Percentiles rank a stretch among this genome's conserved stretches.
Evolutionary conservation across 495 filamentous ascomycete genomes (phyloP).

Genomic region (Friedmanniomyces simplex): DNA sequence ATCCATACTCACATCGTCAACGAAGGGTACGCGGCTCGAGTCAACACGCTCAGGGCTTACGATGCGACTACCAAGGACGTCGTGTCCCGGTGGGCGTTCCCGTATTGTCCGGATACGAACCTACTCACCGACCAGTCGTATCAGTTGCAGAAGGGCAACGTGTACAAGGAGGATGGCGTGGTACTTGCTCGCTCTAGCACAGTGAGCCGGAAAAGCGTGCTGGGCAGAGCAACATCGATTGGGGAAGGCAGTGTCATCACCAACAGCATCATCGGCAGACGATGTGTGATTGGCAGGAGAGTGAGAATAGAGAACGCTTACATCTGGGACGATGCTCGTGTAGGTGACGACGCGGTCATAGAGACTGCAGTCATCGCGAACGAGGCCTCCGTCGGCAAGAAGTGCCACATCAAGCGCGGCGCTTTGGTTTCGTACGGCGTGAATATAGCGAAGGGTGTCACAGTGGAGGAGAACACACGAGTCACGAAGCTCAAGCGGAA

Average conservation of each 20-base stretch:
- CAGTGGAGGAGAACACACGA: slow-evolving; percentile 40
- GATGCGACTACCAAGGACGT: slow-evolving; percentile 84
- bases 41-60: slow-evolving; percentile 76
- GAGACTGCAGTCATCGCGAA: slow-evolving; percentile 66
- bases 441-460: slow-evolving; percentile 51
- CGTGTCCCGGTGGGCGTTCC: slow-evolving; percentile 81
- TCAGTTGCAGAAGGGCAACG: slow-evolving; percentile 48
- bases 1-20: slow-evolving; percentile 82
- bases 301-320: slow-evolving; percentile 71
- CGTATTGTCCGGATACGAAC: slow-evolving; percentile 86
- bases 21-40: slow-evolving; percentile 68
- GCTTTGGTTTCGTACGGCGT: slow-evolving; percentile 74
- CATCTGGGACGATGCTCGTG: slow-evolving; percentile 75
- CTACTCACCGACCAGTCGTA: slow-evolving; percentile 66
- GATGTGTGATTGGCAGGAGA: slow-evolving; percentile 75
- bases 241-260: slow-evolving; percentile 57
- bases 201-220: slow-evolving; percentile 52
- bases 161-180: slow-evolving; percentile 63
- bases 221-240: slow-evolving; percentile 68
- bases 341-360: slow-evolving; percentile 64
- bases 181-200: slow-evolving; percentile 61
- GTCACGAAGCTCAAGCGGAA: slow-evolving; percentile 47
- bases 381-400: slow-evolving; percentile 57
- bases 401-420: slow-evolving; percentile 56
- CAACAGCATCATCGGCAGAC: slow-evolving; percentile 68